Base-by-base conservation (phyloP, 73 alveolate species). In the Paramecium tetraurelia region DNA sequence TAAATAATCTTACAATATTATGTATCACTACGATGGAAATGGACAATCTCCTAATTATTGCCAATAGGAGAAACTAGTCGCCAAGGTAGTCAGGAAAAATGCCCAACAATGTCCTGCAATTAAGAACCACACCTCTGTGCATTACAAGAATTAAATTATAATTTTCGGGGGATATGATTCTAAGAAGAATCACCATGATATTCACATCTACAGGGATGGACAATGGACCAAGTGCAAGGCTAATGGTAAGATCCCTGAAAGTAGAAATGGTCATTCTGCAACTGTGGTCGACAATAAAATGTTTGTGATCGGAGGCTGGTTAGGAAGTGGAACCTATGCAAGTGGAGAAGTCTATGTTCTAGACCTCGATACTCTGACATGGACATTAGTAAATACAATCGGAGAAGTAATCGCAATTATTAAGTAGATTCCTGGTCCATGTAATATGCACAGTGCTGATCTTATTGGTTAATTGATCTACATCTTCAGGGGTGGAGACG, bases 191-290 rank as follows among this genome's bases (percentile, higher is more conserved):
- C 98, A 96, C 38, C 92, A 95, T 84, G 86, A 77, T 53, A 75
- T 97, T 86, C 59, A 96, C 22, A 87, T 93, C 27, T 92, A 93
- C 20, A 95, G 85, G 22, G 95, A 76, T 58, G 85, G 85, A 46
- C 44, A 59, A 14, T 96, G 97, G 95, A 69, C 92, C 0, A 88
- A 92, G 14, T 77, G 75, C 48, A 93, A 92, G 9, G 89, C 95
- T 40, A 86, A 90, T n/a, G 98, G 97, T 29, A 92, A 58, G 59
- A 93, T 95, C 18, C 99, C 99, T n/a, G 88, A 86, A 29, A 98
- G 98, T 4, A 90, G 99, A 92, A 97, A 97, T 92, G 99, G 99
- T 18, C 99, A 97, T 85, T 96, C 99, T 7, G 98, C 99, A 57
- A 96, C 98, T 46, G 93, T 97, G 4, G 92, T 95, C 43, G 97